Percentiles rank a stretch among this genome's conserved stretches.
Conservation (phyloP, 139 green algal species). For the Gonium pectorale region DNA sequence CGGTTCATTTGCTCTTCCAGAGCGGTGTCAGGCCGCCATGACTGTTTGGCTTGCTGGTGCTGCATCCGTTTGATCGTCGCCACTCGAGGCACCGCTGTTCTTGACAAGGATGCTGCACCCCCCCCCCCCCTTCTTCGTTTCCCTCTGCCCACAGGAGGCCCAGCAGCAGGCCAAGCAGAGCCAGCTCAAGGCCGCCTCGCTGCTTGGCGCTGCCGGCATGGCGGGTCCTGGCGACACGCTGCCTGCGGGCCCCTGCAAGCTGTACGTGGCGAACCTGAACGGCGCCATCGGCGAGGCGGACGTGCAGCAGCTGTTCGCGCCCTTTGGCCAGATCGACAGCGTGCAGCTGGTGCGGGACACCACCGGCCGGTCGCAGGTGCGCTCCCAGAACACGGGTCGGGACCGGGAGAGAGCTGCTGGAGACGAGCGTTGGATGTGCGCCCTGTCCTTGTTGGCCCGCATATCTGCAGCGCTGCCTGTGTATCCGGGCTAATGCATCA, state of each 20-base stretch:
- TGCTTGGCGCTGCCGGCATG: conserved; percentile 41
- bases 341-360: conserved; percentile 76
- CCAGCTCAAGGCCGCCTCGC: conserved; percentile 42
- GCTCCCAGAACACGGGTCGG: too few relatives aligned
- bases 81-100: too few relatives aligned
- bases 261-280: conserved; percentile 61
- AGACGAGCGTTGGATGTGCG: neutral
- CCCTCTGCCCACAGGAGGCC: conserved; percentile 69
- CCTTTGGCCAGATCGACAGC: conserved; percentile 87
- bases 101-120: too few relatives aligned
- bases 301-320: conserved; percentile 81
- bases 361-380: conserved; percentile 50
- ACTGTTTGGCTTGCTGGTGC: too few relatives aligned
- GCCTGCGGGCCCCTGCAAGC: conserved; percentile 30
- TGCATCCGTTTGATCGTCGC: too few relatives aligned
- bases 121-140: too few relatives aligned
- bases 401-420: too few relatives aligned
- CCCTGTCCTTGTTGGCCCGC: too few relatives aligned
- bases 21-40: too few relatives aligned
- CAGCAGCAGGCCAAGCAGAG: conserved; percentile 77
- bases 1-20: too few relatives aligned
- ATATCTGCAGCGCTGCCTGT: too few relatives aligned
- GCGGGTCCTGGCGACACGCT: neutral
- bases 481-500: too few relatives aligned
- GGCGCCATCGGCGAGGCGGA: conserved; percentile 73